Evolutionary conservation across 768 basidiomycete species (phyloP).

Genomic region (Pulveroboletus sp.): DNA sequence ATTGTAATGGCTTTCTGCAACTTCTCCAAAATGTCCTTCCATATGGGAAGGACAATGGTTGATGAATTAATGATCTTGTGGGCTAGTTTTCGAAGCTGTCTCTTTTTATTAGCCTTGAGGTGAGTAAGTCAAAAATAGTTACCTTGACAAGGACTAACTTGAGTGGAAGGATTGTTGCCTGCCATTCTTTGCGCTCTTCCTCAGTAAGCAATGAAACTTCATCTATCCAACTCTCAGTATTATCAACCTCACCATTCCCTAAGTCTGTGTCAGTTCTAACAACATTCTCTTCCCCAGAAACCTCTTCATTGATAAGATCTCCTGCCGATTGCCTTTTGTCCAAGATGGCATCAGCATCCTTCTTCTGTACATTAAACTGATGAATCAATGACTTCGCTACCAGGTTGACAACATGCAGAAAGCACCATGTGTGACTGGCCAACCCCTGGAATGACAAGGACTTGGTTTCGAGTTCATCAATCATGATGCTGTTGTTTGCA

Average conservation of each 20-base stretch:
- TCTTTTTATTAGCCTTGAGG: neutral
- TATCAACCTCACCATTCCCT: neutral
- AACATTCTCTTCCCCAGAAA: too few species aligned
- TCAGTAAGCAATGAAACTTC: neutral
- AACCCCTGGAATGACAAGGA: neutral
- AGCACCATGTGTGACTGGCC: too few species aligned
- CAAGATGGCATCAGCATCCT: neutral
- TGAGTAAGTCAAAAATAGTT: neutral
- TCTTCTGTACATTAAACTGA: neutral
- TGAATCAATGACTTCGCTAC: neutral
- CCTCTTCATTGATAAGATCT: too few species aligned
- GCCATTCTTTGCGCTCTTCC: neutral
- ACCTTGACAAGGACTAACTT: neutral
- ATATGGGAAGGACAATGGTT: constrained; percentile 23
- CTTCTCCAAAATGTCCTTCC: constrained; percentile 13
- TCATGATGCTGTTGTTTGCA: neutral
- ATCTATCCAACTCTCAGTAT: neutral
- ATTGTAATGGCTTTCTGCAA: constrained; percentile 1
- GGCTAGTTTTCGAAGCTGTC: constrained; percentile 25
- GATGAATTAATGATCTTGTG: constrained; percentile 18
- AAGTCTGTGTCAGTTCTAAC: too few species aligned
- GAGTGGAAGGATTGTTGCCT: neutral
- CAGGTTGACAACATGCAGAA: neutral
- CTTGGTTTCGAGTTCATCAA: neutral
- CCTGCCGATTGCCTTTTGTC: too few species aligned